Evolutionary conservation across 2,329 filamentous ascomycete genomes (phyloP).

Genomic region (Pseudocercospora pini-densiflorae): DNA sequence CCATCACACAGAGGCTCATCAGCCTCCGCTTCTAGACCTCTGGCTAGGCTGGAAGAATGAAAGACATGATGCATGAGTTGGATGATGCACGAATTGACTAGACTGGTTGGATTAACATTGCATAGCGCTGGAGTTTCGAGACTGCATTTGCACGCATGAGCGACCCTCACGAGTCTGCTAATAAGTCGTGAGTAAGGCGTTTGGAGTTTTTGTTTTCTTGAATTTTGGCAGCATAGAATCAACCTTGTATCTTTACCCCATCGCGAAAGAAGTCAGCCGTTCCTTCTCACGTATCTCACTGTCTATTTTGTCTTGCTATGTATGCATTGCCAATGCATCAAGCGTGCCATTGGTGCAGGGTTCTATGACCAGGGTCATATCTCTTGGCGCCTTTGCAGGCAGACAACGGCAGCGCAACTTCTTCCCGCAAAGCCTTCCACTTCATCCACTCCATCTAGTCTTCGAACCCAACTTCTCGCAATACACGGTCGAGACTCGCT

Average conservation of each 20-base stretch:
- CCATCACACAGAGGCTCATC: conserved; percentile 9
- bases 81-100: background rate
- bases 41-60: background rate
- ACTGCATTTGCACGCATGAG: background rate
- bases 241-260: background rate
- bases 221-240: background rate
- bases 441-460: too few species aligned
- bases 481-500: too few species aligned
- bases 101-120: background rate
- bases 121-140: background rate
- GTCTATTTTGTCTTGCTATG: too few species aligned
- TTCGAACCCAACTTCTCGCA: too few species aligned
- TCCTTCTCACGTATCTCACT: background rate
- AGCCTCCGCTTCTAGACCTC: conserved; percentile 4
- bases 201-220: background rate
- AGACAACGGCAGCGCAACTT: too few species aligned
- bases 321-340: too few species aligned
- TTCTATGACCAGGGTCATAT: too few species aligned
- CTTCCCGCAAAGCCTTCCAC: too few species aligned
- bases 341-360: too few species aligned
- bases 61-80: background rate
- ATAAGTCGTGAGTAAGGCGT: background rate
- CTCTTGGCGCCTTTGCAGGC: too few species aligned
- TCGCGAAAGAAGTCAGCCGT: background rate
- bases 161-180: background rate